Base-by-base conservation (phyloP, 371 early-diverging fungal genomes). In the Mucor velutinosus region DNA sequence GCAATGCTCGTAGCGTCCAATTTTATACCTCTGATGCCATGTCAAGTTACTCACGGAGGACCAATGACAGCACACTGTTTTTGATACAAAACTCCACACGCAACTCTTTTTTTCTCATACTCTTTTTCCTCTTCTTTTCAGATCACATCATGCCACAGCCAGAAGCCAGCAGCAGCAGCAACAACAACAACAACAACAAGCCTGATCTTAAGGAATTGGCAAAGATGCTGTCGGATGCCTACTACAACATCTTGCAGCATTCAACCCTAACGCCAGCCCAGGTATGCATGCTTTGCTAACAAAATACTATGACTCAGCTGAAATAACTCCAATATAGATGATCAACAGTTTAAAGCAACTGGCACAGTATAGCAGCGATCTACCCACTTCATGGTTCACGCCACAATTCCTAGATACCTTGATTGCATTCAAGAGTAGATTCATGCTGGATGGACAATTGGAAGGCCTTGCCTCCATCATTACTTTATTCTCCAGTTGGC, bases 331-430 rank as follows among this genome's bases (percentile, higher is more conserved):
- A 39, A 21, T 37, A 45, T 73, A 80, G 79, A 70, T 77, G 37
- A 45, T 62, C 4, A 35, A 67, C 2, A 76, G 72, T 55, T 56
- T 84, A 27, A 37, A 63, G 4, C 77, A 74, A 19, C 67, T 83
- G 14, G 51, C 79, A 21, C 71, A 70, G 27, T 77, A 84, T 51
- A 77, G 76, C 61, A 69, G 78, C 12, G 78, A 84, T 53, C 62
- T 84, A 5, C 84, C 84, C 4, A 47, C 77, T 21, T 71, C 82
- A 15, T 84, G 84, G 84, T 84, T 81, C 30, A 80, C 82, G 0
- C 43, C 67, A 0, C 59, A 70, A 2, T 66, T 84, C 14, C 7
- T 81, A 4, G 69, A 73, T 30, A 53, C 70, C 3, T 49, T 77
- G 1, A 23, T 76, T 10, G 21, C 32, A 15, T 39, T 82, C 7